Base-by-base conservation (phyloP, 257 asterid genomes). In the Fraxinus americana region DNA sequence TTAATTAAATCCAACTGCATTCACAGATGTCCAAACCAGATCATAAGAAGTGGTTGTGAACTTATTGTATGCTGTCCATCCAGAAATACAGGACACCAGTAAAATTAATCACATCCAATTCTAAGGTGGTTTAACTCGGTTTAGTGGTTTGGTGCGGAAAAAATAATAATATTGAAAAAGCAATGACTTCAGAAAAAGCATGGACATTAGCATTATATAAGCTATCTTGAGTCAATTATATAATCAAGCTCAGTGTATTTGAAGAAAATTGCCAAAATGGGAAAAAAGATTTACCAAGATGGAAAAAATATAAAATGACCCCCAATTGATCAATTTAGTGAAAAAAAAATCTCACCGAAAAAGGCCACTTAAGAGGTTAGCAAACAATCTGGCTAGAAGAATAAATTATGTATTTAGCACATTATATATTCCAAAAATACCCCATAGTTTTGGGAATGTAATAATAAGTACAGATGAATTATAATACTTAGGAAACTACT, bases 281-380 rank as follows among this genome's bases (percentile, higher is more conserved):
- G 13, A 45, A 38, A 32, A 38, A 45, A 11, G 3, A 12, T 1
- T 45, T 8, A 45, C 54, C 54, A 45, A 10, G 19, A 45, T 11
- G 4, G 19, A 14, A 67, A 75, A 75, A 30, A 25, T 45, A 16
- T 9, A 34, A 29, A 76, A 45, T 5, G 61, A 61, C 45, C 45
- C 45, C 61, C 10, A 12, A 43, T n/a, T 39, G 7, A 16, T 45
- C 67, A 45, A 75, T 43, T 39, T 41, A 27, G 50, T 4, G 17
- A 30, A 30, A 29, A 61, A 25, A 50, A 50, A 50, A 50, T 0
- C 4, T 76, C 35, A 29, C 45, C 67, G 30, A 57, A n/a, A 69
- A n/a, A 77, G 57, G 50, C 70, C 70, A 69, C 57, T 39, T 52
- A 13, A 12, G 75, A 69, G 54, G 70, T 38, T 68, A 16, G 30